A percentile compares a stretch with the other conserved stretches of the same genome.
These are phyloP conservation scores for Saraca asoca DNA, from an alignment of 331 rosid genomes.

Conservation along the genomic window DNA sequence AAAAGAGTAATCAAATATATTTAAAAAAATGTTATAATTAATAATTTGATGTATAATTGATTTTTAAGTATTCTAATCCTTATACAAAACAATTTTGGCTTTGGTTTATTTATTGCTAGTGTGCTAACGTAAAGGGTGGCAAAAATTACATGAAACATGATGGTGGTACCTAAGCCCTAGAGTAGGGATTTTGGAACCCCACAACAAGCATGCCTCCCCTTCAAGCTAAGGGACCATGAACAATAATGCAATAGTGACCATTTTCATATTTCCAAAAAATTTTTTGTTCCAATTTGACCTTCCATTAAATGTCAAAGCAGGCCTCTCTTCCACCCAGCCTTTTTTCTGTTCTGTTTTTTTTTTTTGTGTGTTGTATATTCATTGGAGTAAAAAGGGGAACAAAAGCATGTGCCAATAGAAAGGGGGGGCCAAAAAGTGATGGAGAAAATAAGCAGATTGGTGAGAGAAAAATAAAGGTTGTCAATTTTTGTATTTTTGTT, in stretches of 20 bases:
- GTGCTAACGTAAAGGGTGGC: not conserved
- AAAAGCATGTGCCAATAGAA: not conserved
- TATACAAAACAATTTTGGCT: too few species aligned
- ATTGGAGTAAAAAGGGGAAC: slow-evolving; percentile 8
- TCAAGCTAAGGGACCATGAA: slow-evolving; percentile 54
- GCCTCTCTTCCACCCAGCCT: not conserved
- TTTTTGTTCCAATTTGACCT: slow-evolving; percentile 11
- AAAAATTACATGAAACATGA: not conserved
- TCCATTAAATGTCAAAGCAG: slow-evolving; percentile 7
- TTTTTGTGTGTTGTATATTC: slow-evolving; percentile 24
- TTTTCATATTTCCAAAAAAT: slow-evolving; percentile 23
- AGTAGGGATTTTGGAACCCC: slow-evolving; percentile 35
- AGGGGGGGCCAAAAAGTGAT: too few species aligned
- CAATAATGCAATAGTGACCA: slow-evolving; percentile 41
- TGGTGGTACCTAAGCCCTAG: slow-evolving; percentile 23
- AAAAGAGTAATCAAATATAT: too few species aligned
- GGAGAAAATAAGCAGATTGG: too few species aligned
- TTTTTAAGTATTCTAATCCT: too few species aligned
- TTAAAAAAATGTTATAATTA: too few species aligned
- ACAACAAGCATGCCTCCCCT: slow-evolving; percentile 53
- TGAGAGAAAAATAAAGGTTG: not conserved
- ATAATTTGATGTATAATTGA: too few species aligned
- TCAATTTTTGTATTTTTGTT: not conserved
- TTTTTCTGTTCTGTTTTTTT: slow-evolving; percentile 9
- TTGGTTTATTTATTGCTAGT: too few species aligned